These are phyloP conservation scores for Diplodia sapinea DNA, from an alignment of 2,329 filamentous ascomycete species.

Conservation along the genomic window DNA sequence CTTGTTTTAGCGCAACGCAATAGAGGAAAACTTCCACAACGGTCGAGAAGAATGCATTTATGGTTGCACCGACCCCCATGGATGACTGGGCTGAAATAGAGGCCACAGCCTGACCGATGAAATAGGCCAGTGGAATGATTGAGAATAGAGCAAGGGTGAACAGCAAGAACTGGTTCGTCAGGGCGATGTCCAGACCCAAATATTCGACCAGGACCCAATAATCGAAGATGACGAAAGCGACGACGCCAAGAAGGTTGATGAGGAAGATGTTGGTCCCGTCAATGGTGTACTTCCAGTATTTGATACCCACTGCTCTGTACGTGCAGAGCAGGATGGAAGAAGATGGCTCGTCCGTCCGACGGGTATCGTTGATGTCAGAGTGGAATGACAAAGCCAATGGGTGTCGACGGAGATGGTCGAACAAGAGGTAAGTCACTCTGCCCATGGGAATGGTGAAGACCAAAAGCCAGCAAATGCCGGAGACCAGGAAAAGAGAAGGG, in stretches of 20 bases:
- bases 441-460: conserved; percentile 99
- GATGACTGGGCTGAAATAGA: conserved; percentile 98
- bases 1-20: conserved; percentile 89
- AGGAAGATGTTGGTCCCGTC: conserved; percentile 99
- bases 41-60: conserved; percentile 98
- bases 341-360: conserved; percentile 72
- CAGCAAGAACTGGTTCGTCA: conserved; percentile 84
- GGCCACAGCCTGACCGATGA: conserved; percentile 96
- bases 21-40: conserved; percentile 98
- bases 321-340: conserved; percentile 93
- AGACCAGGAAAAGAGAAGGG: conserved; percentile 83
- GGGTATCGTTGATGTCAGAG: conserved; percentile 77
- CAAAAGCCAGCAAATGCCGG: conserved; percentile 89
- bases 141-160: conserved; percentile 85
- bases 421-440: conserved; percentile 86
- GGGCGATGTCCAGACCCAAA: conserved; percentile 70
- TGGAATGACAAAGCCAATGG: conserved; percentile 93
- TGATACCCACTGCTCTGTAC: conserved; percentile 89
- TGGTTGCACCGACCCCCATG: conserved; percentile 94
- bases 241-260: conserved; percentile 92
- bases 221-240: conserved; percentile 94
- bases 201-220: conserved; percentile 77
- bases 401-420: conserved; percentile 90
- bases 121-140: conserved; percentile 96
- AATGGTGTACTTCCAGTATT: conserved; percentile 99